These are phyloP conservation scores for Tranzscheliella williamsii DNA, from an alignment of 1,284 basidiomycete genomes.

Conservation along the genomic window DNA sequence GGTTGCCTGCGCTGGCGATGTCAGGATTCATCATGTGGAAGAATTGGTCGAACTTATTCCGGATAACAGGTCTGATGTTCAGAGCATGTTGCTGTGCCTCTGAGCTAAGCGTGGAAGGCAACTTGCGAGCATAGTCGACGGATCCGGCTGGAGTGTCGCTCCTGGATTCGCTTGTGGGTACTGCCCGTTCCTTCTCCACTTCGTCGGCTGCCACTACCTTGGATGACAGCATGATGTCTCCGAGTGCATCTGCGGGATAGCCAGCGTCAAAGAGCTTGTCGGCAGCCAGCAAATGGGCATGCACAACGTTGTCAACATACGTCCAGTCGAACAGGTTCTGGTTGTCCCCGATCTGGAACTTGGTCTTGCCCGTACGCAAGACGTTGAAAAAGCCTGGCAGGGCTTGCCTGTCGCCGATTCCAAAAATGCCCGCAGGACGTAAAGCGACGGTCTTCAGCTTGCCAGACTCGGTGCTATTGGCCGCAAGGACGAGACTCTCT, in stretches of 20 bases:
- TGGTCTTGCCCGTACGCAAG: slow-evolving; percentile 77
- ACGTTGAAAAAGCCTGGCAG: slow-evolving; percentile 80
- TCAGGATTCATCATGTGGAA: slow-evolving; percentile 57
- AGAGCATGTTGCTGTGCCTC: slow-evolving; percentile 67
- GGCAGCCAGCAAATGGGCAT: slow-evolving; percentile 90
- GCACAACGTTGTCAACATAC: slow-evolving; percentile 92
- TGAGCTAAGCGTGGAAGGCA: slow-evolving; percentile 42
- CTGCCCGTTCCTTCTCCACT: slow-evolving; percentile 19
- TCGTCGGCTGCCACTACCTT: slow-evolving; percentile 37
- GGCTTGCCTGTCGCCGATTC: slow-evolving; percentile 88
- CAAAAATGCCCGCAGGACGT: slow-evolving; percentile 94
- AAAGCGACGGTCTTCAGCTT: slow-evolving; percentile 81
- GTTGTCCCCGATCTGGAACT: slow-evolving; percentile 93
- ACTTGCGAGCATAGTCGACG: slow-evolving; percentile 49
- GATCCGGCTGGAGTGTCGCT: slow-evolving; percentile 44
- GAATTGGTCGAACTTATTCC: slow-evolving; percentile 71
- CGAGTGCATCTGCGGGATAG: slow-evolving; percentile 61
- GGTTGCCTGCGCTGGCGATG: slow-evolving; percentile 41
- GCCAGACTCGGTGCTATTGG: slow-evolving; percentile 76
- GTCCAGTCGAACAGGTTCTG: slow-evolving; percentile 96
- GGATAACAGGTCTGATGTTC: slow-evolving; percentile 68
- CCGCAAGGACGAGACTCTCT: slow-evolving; percentile 79
- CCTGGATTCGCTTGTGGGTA: slow-evolving; percentile 50
- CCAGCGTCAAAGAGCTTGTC: slow-evolving; percentile 69
- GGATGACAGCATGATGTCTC: slow-evolving; percentile 29